phyloP scores from a whole-genome alignment of 2,329 filamentous ascomycete species.

The Rosellinia necatrix region DNA sequence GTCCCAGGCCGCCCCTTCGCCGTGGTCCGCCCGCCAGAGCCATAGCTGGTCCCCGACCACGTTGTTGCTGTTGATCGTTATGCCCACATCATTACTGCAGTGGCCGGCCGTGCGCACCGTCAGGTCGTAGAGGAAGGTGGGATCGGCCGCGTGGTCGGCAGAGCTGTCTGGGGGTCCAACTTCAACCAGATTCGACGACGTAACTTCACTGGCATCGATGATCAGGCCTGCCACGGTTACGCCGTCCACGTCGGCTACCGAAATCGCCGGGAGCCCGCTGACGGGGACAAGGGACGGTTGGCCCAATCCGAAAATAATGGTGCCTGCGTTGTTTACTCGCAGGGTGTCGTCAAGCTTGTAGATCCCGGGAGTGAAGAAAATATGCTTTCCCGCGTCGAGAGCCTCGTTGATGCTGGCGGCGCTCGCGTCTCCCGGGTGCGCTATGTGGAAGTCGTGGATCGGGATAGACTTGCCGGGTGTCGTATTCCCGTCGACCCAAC shows the following conservation, averaged over 20 bases:
- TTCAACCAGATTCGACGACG: conserved; percentile 38
- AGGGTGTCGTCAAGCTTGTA: conserved; percentile 38
- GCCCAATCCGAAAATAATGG: conserved; percentile 41
- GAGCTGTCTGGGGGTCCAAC: conserved; percentile 35
- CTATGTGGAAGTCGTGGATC: conserved; percentile 38
- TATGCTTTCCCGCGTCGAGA: conserved; percentile 36
- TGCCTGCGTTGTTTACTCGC: conserved; percentile 32
- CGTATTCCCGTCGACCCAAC: conserved; percentile 32
- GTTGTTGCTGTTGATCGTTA: conserved; percentile 40
- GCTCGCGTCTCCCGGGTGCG: conserved; percentile 30
- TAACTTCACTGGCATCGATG: conserved; percentile 38
- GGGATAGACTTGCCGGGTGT: conserved; percentile 39
- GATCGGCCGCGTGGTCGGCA: conserved; percentile 34
- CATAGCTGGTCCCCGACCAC: conserved; percentile 41
- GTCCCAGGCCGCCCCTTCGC: conserved; percentile 38
- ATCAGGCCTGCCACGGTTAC: conserved; percentile 42
- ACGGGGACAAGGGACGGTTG: conserved; percentile 39
- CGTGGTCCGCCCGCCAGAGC: conserved; percentile 43
- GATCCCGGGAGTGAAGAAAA: conserved; percentile 41
- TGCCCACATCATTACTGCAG: conserved; percentile 38
- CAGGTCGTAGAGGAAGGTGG: conserved; percentile 41
- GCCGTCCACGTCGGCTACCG: conserved; percentile 39
- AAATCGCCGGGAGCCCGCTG: conserved; percentile 34
- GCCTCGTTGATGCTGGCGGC: conserved; percentile 38
- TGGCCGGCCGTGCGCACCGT: conserved; percentile 40